Evolutionary conservation across 73 alveolate genomes (phyloP), one percentile per base, ranked within the genome.

Genomic region (Paramecium caudatum): DNA sequence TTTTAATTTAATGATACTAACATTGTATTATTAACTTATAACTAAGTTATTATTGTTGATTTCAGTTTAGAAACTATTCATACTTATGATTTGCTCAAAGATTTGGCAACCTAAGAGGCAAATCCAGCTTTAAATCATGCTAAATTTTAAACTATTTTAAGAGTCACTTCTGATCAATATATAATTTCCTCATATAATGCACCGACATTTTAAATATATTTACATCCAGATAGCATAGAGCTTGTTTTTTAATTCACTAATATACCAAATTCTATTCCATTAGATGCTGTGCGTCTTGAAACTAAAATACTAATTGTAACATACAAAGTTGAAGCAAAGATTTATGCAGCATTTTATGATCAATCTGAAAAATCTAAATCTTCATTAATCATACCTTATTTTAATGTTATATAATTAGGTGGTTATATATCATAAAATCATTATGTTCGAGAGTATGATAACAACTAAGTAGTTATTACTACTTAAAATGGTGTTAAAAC

Each of bases 281-380:
- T 55, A 12, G 43, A 55, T 27, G 30, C 80, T 7, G 23, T 27
- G 10, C 3, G 23, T 27, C 1, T 55, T 19, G 80, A 55, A 23
- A 5, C 23, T 27, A 10, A 10, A 10, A 23, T 23, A 3, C 30
- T 55, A 17, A 10, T 55, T 10, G 23, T 37, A 7, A 5, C 30
- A 0, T 55, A 55, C 10, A 1, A 55, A 23, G 43, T 27, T 55
- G 46, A 55, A 6, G 2, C 23, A 2, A 10, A 55, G 23, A 21
- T 27, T 55, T 55, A 19, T 21, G 80, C 80, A 27, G 80, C 80
- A 10, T 55, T 55, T 55, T 55, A 55, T 55, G 80, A 55, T 55
- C 30, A 27, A 27, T 37, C 23, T 10, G 80, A 55, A 10, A 55
- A 55, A 10, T 55, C 80, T 27, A 55, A 55, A 55, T 55, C 80